Percentiles rank a stretch among this genome's conserved stretches.
Evolutionary conservation across 1,284 basidiomycete species (phyloP).

Genomic region (Leucoagaricus sp.): DNA sequence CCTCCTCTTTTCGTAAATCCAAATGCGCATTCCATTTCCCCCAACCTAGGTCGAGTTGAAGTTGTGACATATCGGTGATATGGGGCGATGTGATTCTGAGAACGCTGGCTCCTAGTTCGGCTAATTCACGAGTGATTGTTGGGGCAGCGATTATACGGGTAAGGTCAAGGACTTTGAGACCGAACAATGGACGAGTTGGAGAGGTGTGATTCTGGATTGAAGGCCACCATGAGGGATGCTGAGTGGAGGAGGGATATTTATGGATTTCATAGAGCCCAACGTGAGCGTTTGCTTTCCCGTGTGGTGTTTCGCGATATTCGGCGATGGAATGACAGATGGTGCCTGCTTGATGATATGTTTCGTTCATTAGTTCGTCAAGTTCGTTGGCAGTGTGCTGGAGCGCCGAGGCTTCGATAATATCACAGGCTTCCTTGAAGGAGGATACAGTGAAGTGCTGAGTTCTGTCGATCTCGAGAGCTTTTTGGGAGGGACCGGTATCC

Average conservation of each 20-base stretch:
- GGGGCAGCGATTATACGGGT: conserved; percentile 31
- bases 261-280: conserved; percentile 24
- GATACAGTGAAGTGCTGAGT: background rate
- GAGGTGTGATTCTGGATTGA: conserved; percentile 17
- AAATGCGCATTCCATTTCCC: conserved; percentile 31
- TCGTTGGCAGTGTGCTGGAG: conserved; percentile 15
- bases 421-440: conserved; percentile 13
- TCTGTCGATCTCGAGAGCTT: conserved; percentile 11
- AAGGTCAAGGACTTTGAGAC: conserved; percentile 28
- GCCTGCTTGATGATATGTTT: conserved; percentile 21
- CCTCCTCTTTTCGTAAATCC: conserved; percentile 21
- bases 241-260: conserved; percentile 21
- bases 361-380: conserved; percentile 21
- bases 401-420: conserved; percentile 11
- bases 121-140: conserved; percentile 25
- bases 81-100: conserved; percentile 28
- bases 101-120: conserved; percentile 29
- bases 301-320: conserved; percentile 20
- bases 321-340: conserved; percentile 20
- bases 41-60: conserved; percentile 27
- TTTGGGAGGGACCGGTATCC: conserved; percentile 7
- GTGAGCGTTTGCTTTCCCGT: conserved; percentile 24
- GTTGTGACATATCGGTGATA: conserved; percentile 23
- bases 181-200: conserved; percentile 22
- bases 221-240: conserved; percentile 21